phyloP scores from a whole-genome alignment of 129 eudicot species.

The Tanacetum coccineum region DNA sequence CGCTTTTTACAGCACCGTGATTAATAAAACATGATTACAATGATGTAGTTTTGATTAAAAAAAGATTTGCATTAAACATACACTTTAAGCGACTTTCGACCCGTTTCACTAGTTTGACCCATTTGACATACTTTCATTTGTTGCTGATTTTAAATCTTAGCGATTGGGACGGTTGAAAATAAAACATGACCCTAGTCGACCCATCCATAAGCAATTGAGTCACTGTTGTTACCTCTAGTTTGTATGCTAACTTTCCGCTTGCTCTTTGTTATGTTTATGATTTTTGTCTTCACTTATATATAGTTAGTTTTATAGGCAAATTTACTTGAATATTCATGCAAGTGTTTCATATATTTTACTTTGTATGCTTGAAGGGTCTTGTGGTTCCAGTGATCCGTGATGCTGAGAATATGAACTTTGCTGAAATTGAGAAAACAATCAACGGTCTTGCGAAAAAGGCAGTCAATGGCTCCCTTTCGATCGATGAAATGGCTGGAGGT shows the following conservation, averaged over 20 bases:
- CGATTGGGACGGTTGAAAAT: background rate
- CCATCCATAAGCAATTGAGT: background rate
- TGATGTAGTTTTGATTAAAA: too few relatives aligned
- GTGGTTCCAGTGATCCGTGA: slow-evolving; percentile 85
- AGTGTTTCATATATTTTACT: too few relatives aligned
- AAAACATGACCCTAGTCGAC: background rate
- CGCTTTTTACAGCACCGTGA: too few relatives aligned
- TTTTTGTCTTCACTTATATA: background rate
- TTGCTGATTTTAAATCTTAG: background rate
- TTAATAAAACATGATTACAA: too few relatives aligned
- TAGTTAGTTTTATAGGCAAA: background rate
- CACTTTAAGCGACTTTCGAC: too few relatives aligned
- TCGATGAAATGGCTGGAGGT: slow-evolving; percentile 79
- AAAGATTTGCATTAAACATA: too few relatives aligned
- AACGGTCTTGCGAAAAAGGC: slow-evolving; percentile 66
- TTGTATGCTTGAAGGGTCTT: slow-evolving; percentile 55
- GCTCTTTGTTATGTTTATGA: background rate
- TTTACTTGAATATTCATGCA: background rate
- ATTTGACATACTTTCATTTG: background rate
- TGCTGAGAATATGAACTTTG: slow-evolving; percentile 77
- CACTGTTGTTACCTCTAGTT: background rate
- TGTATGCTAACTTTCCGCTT: background rate
- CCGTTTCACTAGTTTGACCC: background rate
- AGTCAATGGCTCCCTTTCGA: slow-evolving; percentile 53
- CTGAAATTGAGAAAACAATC: slow-evolving; percentile 70